These are phyloP conservation scores for Leucogyrophana mollusca DNA, from an alignment of 768 basidiomycete species.

Conservation along the genomic window DNA sequence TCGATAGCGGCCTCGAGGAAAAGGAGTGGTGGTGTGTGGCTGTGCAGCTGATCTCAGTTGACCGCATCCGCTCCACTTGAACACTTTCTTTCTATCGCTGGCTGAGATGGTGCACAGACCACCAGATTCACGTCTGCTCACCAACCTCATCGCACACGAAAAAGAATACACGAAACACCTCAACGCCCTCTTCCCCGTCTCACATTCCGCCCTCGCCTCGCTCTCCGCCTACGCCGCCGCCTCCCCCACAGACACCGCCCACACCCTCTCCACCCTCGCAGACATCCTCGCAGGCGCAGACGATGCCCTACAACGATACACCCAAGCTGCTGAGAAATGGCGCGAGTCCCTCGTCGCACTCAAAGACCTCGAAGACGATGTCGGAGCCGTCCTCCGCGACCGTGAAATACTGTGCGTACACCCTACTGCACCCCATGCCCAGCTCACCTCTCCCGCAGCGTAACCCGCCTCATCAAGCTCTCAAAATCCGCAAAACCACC, in stretches of 20 bases:
- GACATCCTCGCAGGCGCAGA: slow-evolving; percentile 62
- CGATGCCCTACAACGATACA: slow-evolving; percentile 65
- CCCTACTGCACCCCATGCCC: not conserved
- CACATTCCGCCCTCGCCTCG: slow-evolving; percentile 59
- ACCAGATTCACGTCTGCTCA: slow-evolving; percentile 71
- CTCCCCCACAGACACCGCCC: slow-evolving; percentile 50
- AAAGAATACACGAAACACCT: slow-evolving; percentile 71
- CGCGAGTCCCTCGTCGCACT: slow-evolving; percentile 56
- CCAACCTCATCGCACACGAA: slow-evolving; percentile 65
- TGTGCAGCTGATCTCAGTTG: too few relatives aligned
- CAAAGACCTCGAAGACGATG: slow-evolving; percentile 71
- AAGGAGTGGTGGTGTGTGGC: too few relatives aligned
- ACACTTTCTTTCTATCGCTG: too few relatives aligned
- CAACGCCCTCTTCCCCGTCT: slow-evolving; percentile 52
- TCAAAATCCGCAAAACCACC: slow-evolving; percentile 54
- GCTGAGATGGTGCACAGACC: slow-evolving; percentile 63
- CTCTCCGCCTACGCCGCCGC: slow-evolving; percentile 75
- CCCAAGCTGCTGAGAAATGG: slow-evolving; percentile 62
- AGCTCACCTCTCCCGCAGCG: slow-evolving; percentile 37
- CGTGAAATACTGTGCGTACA: slow-evolving; percentile 77
- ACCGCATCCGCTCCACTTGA: too few relatives aligned
- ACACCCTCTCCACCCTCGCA: slow-evolving; percentile 41
- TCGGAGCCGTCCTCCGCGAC: slow-evolving; percentile 67
- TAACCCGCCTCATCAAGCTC: slow-evolving; percentile 76
- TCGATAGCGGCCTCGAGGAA: too few relatives aligned